Percentiles rank a stretch among this genome's conserved stretches.
Conservation (phyloP, 371 early-diverging fungal genomes). For the Mucor lusitanicus region DNA sequence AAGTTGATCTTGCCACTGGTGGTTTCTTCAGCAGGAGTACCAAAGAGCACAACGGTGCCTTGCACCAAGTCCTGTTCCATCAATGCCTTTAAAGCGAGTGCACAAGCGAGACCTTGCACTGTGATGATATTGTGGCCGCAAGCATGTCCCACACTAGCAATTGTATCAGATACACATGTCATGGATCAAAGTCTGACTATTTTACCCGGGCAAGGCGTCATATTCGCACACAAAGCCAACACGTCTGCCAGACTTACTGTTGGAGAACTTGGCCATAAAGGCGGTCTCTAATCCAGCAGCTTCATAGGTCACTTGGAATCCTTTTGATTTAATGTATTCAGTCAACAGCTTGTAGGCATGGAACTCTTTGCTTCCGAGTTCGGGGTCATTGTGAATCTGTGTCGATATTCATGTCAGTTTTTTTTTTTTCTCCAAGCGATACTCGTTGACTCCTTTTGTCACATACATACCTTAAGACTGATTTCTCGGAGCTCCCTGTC, state of each 20-base stretch:
- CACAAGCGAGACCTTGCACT: conserved; percentile 68
- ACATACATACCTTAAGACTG: conserved; percentile 20
- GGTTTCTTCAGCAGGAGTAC: conserved; percentile 82
- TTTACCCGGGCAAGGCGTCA: conserved; percentile 65
- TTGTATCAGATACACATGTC: neutral
- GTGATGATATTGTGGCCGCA: conserved; percentile 76
- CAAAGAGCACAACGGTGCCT: conserved; percentile 71
- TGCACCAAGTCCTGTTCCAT: conserved; percentile 54
- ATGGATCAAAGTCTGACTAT: neutral
- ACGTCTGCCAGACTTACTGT: conserved; percentile 39
- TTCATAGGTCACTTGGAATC: conserved; percentile 55
- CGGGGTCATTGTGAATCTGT: conserved; percentile 68
- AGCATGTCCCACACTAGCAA: conserved; percentile 58
- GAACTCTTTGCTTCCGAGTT: conserved; percentile 59
- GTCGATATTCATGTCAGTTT: neutral
- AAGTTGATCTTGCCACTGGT: conserved; percentile 74
- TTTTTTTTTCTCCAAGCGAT: neutral
- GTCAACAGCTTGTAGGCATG: conserved; percentile 54
- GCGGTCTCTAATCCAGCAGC: conserved; percentile 64
- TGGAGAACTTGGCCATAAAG: conserved; percentile 61
- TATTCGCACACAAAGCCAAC: conserved; percentile 68
- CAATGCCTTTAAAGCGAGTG: conserved; percentile 57
- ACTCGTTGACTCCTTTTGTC: neutral
- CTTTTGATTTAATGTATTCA: conserved; percentile 54
- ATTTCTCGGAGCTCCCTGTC: conserved; percentile 27